Evolutionary conservation across 768 basidiomycete genomes (phyloP).

Genomic region (Chiua virens): DNA sequence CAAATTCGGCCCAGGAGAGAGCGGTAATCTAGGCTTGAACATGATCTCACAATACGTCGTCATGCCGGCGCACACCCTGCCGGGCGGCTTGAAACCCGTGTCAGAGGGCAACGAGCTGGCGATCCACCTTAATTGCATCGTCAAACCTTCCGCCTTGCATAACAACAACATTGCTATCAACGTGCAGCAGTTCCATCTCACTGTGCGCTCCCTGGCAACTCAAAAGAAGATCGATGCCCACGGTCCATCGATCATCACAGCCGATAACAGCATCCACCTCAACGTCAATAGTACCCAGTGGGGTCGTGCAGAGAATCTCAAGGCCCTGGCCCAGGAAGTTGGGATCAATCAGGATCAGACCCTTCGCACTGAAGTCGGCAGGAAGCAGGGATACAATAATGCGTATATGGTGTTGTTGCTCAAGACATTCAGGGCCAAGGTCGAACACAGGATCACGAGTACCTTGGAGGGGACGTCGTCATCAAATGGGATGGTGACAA

Average conservation of each 20-base stretch:
- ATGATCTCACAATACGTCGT: slow-evolving; percentile 6
- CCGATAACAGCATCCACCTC: slow-evolving; percentile 8
- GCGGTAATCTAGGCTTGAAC: slow-evolving; percentile 1
- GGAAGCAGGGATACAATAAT: slow-evolving; percentile 4
- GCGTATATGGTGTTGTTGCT: background rate
- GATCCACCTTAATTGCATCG: slow-evolving; percentile 5
- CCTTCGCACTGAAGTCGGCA: background rate
- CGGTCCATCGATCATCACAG: slow-evolving; percentile 4
- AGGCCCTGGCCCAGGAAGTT: slow-evolving; percentile 3
- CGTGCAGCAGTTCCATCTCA: slow-evolving; percentile 1
- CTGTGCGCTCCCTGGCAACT: background rate
- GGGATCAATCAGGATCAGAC: background rate
- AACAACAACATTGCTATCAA: background rate
- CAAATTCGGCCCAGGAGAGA: background rate
- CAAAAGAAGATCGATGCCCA: slow-evolving; percentile 1
- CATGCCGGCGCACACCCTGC: background rate
- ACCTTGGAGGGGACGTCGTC: slow-evolving; percentile 1
- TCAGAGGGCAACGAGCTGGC: background rate
- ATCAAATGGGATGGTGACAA: slow-evolving; percentile 11
- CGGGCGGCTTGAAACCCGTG: background rate
- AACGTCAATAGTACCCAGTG: slow-evolving; percentile 4
- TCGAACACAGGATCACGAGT: background rate
- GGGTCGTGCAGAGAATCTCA: slow-evolving; percentile 2
- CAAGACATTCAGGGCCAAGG: slow-evolving; percentile 1
- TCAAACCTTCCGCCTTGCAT: background rate